These are phyloP conservation scores for Mycena rebaudengoi DNA, from an alignment of 768 basidiomycete species.

Conservation along the genomic window DNA sequence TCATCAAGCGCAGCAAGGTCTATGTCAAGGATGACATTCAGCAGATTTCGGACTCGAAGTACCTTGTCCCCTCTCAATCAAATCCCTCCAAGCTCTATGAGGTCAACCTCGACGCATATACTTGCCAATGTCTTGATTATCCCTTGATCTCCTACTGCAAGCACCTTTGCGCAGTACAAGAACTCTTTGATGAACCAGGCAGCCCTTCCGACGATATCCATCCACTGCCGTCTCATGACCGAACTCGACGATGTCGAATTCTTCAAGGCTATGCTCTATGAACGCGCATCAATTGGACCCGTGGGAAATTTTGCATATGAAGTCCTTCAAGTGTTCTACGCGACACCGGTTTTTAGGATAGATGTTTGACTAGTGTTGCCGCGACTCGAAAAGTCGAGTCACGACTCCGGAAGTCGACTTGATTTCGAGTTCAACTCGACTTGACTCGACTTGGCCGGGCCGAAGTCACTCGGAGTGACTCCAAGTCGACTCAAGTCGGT, in stretches of 20 bases:
- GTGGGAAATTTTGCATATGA: too few species aligned
- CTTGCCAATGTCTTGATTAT: slow-evolving; percentile 18
- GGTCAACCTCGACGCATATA: slow-evolving; percentile 24
- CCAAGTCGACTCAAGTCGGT: too few species aligned
- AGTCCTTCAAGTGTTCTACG: too few species aligned
- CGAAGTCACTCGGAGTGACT: too few species aligned
- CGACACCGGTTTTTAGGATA: too few species aligned
- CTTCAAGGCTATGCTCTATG: neutral
- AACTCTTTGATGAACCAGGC: neutral
- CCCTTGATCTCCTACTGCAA: slow-evolving; percentile 31
- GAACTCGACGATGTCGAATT: too few species aligned
- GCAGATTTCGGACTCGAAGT: neutral
- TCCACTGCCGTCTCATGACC: neutral
- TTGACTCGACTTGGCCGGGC: too few species aligned
- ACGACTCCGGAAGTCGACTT: too few species aligned
- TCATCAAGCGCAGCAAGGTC: neutral
- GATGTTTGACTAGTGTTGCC: too few species aligned
- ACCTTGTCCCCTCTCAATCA: slow-evolving; percentile 10
- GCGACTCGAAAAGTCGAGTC: too few species aligned
- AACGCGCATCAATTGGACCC: neutral
- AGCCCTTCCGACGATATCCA: neutral
- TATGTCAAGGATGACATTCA: slow-evolving; percentile 15
- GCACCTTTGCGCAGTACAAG: slow-evolving; percentile 27
- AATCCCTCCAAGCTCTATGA: neutral
- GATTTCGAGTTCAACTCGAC: too few species aligned